Conservation (phyloP, 768 basidiomycete species). For the Agaricus blazei region DNA sequence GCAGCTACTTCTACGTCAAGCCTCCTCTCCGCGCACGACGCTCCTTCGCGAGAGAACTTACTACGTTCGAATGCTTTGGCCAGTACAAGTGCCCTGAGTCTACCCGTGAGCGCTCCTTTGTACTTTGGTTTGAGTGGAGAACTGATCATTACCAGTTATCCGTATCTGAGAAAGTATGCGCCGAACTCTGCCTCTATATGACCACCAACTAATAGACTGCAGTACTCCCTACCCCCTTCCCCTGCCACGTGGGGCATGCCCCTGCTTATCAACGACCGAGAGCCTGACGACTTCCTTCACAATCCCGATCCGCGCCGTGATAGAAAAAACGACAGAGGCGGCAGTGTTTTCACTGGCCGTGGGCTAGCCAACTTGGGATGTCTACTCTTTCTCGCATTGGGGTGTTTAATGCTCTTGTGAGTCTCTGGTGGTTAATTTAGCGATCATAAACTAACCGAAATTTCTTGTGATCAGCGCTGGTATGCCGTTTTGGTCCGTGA, state of each 20-base stretch:
- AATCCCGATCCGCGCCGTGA: conserved; percentile 54
- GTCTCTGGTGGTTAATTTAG: conserved; percentile 17
- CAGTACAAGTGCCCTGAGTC: neutral
- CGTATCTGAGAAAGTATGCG: conserved; percentile 24
- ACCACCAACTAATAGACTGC: neutral
- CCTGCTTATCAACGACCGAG: conserved; percentile 32
- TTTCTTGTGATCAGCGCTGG: conserved; percentile 26
- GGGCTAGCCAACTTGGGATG: conserved; percentile 62
- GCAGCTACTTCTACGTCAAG: conserved; percentile 6
- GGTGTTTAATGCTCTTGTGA: conserved; percentile 44
- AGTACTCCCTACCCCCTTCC: conserved; percentile 34
- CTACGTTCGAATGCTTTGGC: neutral
- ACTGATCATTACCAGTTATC: conserved; percentile 9
- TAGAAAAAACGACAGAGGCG: conserved; percentile 43
- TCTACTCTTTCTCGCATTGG: conserved; percentile 42
- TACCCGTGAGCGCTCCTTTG: conserved; percentile 11
- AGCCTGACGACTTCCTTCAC: conserved; percentile 56
- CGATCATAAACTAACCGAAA: neutral
- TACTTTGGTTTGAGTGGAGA: neutral
- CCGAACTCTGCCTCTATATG: neutral
- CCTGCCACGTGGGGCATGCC: conserved; percentile 43
- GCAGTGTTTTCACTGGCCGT: conserved; percentile 51
- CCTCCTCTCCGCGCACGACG: conserved; percentile 7
- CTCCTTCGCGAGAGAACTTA: neutral
- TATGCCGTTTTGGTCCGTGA: conserved; percentile 13